Percentiles rank a stretch among this genome's conserved stretches.
Evolutionary conservation across 1,139 yeast species (phyloP).

Genomic region (Pneumocystis oryctolagi): DNA sequence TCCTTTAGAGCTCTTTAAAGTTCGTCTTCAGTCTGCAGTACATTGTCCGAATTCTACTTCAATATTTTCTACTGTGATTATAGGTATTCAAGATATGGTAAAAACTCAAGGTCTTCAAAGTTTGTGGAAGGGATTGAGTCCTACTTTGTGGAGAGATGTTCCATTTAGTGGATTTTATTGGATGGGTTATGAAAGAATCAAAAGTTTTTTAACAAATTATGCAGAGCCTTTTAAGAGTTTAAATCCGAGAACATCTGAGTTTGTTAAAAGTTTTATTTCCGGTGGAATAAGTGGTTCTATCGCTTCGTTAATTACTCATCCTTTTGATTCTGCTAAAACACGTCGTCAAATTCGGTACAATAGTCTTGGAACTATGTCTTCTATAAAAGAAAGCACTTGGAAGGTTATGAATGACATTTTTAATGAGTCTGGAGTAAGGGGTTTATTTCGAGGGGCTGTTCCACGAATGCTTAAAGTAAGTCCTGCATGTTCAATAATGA

Average conservation of each 20-base stretch:
- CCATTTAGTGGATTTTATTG: slow-evolving; percentile 94
- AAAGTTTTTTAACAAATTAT: slow-evolving; percentile 5
- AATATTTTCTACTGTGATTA: slow-evolving; percentile 12
- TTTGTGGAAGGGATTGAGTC: slow-evolving; percentile 67
- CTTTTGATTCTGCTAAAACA: slow-evolving; percentile 95
- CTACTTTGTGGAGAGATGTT: slow-evolving; percentile 92
- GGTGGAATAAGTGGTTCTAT: slow-evolving; percentile 76
- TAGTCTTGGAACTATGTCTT: slow-evolving; percentile 3
- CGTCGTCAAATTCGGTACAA: slow-evolving; percentile 54
- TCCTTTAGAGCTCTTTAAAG: slow-evolving; percentile 75
- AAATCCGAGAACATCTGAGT: slow-evolving; percentile 37
- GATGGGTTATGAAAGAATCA: slow-evolving; percentile 53
- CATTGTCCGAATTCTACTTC: slow-evolving; percentile 7
- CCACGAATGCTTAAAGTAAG: slow-evolving; percentile 86
- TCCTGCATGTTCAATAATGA: slow-evolving; percentile 97
- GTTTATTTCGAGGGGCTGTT: slow-evolving; percentile 67
- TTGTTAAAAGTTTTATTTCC: slow-evolving; percentile 59
- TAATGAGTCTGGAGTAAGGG: slow-evolving; percentile 55
- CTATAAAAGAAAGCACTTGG: slow-evolving; percentile 36
- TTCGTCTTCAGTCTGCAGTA: slow-evolving; percentile 61
- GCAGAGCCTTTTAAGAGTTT: slow-evolving; percentile 18
- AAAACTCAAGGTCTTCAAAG: slow-evolving; percentile 44
- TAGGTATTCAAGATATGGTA: slow-evolving; percentile 44
- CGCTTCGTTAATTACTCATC: slow-evolving; percentile 80
- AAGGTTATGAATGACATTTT: slow-evolving; percentile 46